phyloP scores from a whole-genome alignment of 2,329 filamentous ascomycete genomes.

The Thielaviopsis euricoi region DNA sequence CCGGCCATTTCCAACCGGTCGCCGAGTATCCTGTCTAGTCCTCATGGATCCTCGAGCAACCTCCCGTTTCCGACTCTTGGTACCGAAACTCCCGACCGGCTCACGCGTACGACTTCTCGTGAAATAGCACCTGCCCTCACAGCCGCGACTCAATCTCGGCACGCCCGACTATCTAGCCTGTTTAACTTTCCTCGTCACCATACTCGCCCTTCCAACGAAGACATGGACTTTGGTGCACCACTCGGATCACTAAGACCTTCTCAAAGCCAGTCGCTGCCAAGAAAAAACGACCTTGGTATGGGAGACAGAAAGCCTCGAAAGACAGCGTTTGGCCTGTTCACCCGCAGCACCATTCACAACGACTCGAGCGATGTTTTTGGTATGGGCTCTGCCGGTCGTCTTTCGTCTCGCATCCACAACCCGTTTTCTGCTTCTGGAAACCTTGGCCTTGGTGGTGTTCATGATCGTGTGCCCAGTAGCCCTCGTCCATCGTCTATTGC shows the following conservation, averaged over 20 bases:
- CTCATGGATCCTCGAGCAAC: constrained; percentile 42
- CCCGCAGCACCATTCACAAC: constrained; percentile 32
- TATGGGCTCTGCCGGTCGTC: constrained; percentile 20
- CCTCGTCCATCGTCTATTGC: constrained; percentile 54
- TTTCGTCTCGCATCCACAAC: constrained; percentile 28
- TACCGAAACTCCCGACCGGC: constrained; percentile 10
- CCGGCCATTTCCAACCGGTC: constrained; percentile 43
- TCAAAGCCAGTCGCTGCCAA: constrained; percentile 65
- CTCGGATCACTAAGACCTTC: constrained; percentile 53
- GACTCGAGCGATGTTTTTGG: constrained; percentile 23
- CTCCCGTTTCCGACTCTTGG: constrained; percentile 30
- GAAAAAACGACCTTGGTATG: constrained; percentile 33
- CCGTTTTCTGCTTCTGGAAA: constrained; percentile 34
- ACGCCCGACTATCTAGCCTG: constrained; percentile 30
- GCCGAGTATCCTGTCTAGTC: constrained; percentile 42
- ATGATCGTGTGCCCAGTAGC: constrained; percentile 39
- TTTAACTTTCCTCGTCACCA: constrained; percentile 42
- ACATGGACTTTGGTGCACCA: constrained; percentile 42
- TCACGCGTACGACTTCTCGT: constrained; percentile 7
- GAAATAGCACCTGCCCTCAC: constrained; percentile 24
- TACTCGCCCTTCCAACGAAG: constrained; percentile 21
- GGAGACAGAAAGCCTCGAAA: constrained; percentile 25
- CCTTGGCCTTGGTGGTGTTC: constrained; percentile 31
- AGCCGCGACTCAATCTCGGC: constrained; percentile 15
- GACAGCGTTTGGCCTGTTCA: constrained; percentile 36